Evolutionary conservation across 2,329 filamentous ascomycete species (phyloP), one percentile per base, ranked within the genome.

Genomic region (Cordyceps cicadae): DNA sequence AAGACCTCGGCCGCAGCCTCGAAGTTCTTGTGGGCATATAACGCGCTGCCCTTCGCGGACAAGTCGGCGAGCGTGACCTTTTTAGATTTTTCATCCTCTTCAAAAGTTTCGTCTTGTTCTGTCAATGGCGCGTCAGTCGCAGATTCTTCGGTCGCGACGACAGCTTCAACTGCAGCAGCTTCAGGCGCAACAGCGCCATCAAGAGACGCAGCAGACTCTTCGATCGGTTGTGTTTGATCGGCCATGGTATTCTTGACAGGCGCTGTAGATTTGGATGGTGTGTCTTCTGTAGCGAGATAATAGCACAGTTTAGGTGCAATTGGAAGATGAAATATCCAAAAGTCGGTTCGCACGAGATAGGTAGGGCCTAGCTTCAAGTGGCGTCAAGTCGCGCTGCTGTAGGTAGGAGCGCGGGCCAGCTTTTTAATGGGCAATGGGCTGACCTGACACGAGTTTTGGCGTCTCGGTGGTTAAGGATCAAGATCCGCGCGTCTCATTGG

Each of bases 1-100:
- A 92, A 97, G 64, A 92, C 79, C 70, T 97, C 93, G 61, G 91
- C 85, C 11, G 94, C 92, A 54, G 87, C 87, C 59, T 88, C 84
- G 74, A 92, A 96, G 73, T 95, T 89, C 77, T 93, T 96, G 70
- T 92, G 87, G 24, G 88, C 87, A 76, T 96, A 97, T 67, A 96
- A 86, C 19, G 91, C 86, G 21, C 89, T 87, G 46, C 90, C 94
- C 71, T 88, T 88, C 63, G 89, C 88, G 69, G 85, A 87, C 65
- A 97, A 81, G 70, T 95, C 88, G 63, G 87, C 85, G 51, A 96
- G 82, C 45, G 86, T 87, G 62, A 88, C 84, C 71, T 81, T 85
- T 69, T 75, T 75, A 26, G 79, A 81, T 62, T 79, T 78, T 66
- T 71, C 66, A 64, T 79, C 78, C 60, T 79, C 75, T 59, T 79